Conservation (phyloP, 805 yeast species). For the Suhomyces prunicola region DNA sequence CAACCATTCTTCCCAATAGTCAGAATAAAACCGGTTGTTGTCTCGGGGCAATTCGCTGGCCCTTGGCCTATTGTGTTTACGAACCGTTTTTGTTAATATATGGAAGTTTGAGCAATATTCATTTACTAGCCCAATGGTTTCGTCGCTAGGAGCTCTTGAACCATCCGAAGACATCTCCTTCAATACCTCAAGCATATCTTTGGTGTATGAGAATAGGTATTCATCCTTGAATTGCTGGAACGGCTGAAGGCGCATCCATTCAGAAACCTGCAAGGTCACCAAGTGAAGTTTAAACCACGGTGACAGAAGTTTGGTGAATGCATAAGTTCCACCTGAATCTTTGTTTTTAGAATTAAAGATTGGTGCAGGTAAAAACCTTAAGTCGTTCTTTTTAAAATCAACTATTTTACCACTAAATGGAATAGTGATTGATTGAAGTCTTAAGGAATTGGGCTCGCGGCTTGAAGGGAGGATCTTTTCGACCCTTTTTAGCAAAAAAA, state of each 20-base stretch:
- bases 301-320: slow-evolving; percentile 14
- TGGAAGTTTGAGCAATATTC: slow-evolving; percentile 17
- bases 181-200: slow-evolving; percentile 15
- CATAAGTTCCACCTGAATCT: slow-evolving; percentile 1
- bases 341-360: background rate
- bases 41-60: background rate
- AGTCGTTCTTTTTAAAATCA: slow-evolving; percentile 36
- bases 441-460: background rate
- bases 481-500: slow-evolving; percentile 5
- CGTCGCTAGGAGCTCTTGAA: background rate
- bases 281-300: slow-evolving; percentile 17
- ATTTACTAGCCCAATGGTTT: slow-evolving; percentile 17
- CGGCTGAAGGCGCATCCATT: slow-evolving; percentile 40
- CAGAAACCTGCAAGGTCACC: slow-evolving; percentile 27
- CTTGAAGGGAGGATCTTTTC: background rate
- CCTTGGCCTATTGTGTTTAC: slow-evolving; percentile 3
- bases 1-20: slow-evolving; percentile 31
- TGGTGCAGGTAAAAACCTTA: slow-evolving; percentile 23
- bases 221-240: slow-evolving; percentile 27
- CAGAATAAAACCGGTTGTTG: background rate
- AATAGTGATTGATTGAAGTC: slow-evolving; percentile 10
- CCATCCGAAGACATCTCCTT: slow-evolving; percentile 5
- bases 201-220: slow-evolving; percentile 17
- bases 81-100: slow-evolving; percentile 18
- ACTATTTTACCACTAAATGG: slow-evolving; percentile 26